phyloP scores from a whole-genome alignment of 331 rosid species.

The Quercus lobata region DNA sequence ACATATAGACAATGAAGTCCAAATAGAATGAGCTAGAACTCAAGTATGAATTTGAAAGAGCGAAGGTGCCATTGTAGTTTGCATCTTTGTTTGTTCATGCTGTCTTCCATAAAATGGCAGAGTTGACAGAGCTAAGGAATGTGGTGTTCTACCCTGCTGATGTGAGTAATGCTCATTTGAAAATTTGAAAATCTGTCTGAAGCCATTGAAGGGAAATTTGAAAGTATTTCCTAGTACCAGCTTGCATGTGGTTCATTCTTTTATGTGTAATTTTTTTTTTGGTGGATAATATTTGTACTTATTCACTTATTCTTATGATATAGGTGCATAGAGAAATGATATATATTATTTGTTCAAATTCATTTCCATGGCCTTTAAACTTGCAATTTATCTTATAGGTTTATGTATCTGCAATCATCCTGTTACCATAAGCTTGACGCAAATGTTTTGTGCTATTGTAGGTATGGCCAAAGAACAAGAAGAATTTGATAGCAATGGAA shows the following conservation, averaged over 20 bases:
- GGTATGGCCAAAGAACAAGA: constrained; percentile 84
- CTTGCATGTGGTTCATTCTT: not conserved
- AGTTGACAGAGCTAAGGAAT: no score
- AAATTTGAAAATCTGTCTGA: not conserved
- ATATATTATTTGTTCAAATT: no score
- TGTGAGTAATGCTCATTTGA: no score
- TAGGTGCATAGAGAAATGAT: no score
- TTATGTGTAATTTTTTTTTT: no score
- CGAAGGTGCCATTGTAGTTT: no score
- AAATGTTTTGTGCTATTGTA: constrained; percentile 27
- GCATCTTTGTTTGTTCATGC: no score
- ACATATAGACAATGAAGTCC: no score
- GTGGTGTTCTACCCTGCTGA: not conserved
- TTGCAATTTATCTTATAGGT: constrained; percentile 2
- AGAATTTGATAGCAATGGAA: constrained; percentile 75
- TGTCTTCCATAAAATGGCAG: no score
- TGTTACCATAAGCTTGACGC: not conserved
- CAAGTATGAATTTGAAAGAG: no score
- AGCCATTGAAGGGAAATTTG: not conserved
- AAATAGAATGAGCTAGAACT: no score
- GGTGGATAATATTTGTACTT: not conserved
- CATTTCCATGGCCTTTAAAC: constrained; percentile 1
- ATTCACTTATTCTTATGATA: no score
- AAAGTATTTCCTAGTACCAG: not conserved
- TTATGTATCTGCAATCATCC: constrained; percentile 8